Evolutionary conservation across 2,329 filamentous ascomycete genomes (phyloP), one percentile per base, ranked within the genome.

Genomic region (Paradendryphiella salina): DNA sequence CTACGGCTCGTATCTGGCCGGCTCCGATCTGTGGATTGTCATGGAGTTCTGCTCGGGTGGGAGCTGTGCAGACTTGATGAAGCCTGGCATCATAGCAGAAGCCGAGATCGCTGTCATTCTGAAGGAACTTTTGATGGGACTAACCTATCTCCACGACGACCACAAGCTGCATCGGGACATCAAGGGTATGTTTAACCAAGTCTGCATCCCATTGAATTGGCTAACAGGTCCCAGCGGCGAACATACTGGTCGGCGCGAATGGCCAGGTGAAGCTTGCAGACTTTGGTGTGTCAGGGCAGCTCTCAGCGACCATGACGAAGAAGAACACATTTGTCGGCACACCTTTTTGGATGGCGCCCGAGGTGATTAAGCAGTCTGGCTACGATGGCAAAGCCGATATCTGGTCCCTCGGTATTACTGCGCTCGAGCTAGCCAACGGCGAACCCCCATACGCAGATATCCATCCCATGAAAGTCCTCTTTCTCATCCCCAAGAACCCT

Each of bases 31-130:
- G 66, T 99, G 94, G 94, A 99, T 99, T 64, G 91, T 97, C 73
- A 99, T 99, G 94, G 94, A 99, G 75, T 99, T 94, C 69, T 99
- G 94, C 75, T 92, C 93, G 1, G 94, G 94, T 17, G 94, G 94
- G 4, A 97, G 93, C 75, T 97, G 94, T 70, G 91, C 90, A 39
- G 94, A 97, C 71, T 78, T 99, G 55, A 89, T 99, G 87, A 96
- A 96, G 77, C 91, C 94, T 0, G 94, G 94, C 18, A 77, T 87
- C 33, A 93, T 99, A 54, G 85, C 87, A 15, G 94, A 99, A 76
- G 91, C 96, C 62, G 96, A 97, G 73, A 97, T 99, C 66, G 90
- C 90, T 65, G 96, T 99, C 64, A 96, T 99, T 56, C 80, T 96
- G 46, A 83, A 90, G 53, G 94, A 99, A 77, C 77, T 99, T 64